phyloP scores from a whole-genome alignment of 2,329 filamentous ascomycete species.

The Dendryphion nanum region DNA sequence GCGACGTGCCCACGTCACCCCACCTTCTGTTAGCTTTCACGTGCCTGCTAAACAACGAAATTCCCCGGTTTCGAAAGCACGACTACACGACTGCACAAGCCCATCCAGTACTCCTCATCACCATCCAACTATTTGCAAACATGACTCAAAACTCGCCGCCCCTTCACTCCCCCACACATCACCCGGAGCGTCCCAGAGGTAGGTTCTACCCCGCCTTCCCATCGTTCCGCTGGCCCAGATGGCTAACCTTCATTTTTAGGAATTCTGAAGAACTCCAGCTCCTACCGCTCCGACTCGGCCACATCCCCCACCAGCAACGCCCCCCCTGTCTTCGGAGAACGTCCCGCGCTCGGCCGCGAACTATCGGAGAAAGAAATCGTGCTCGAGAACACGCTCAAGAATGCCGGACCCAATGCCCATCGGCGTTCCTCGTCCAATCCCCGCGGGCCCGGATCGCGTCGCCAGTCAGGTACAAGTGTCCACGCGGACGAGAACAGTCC shows the following conservation, averaged over 20 bases:
- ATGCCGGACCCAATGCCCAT: constrained; percentile 77
- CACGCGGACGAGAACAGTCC: constrained; percentile 61
- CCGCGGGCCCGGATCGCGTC: constrained; percentile 66
- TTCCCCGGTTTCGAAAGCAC: neutral
- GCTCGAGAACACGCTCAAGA: constrained; percentile 89
- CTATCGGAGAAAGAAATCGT: constrained; percentile 82
- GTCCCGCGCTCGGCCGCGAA: constrained; percentile 49
- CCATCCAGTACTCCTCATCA: neutral
- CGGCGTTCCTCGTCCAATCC: constrained; percentile 77
- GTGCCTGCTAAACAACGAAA: constrained; percentile 4
- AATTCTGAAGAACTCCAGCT: constrained; percentile 85
- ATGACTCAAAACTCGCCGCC: constrained; percentile 37
- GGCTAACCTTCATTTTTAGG: constrained; percentile 62
- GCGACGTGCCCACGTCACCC: constrained; percentile 2
- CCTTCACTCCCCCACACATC: constrained; percentile 34
- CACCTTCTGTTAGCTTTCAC: constrained; percentile 1
- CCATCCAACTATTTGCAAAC: too few species aligned
- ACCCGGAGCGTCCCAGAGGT: constrained; percentile 47
- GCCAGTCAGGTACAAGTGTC: constrained; percentile 60
- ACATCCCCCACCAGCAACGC: constrained; percentile 46
- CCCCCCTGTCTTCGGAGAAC: constrained; percentile 29
- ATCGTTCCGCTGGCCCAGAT: constrained; percentile 10
- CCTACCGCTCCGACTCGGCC: constrained; percentile 55
- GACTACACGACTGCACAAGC: neutral
- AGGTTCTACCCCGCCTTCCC: constrained; percentile 8